Percentiles rank a stretch among this genome's conserved stretches.
Evolutionary conservation across 148 eudicot genomes (phyloP).

Genomic region (Rhododendron ferrugineum): DNA sequence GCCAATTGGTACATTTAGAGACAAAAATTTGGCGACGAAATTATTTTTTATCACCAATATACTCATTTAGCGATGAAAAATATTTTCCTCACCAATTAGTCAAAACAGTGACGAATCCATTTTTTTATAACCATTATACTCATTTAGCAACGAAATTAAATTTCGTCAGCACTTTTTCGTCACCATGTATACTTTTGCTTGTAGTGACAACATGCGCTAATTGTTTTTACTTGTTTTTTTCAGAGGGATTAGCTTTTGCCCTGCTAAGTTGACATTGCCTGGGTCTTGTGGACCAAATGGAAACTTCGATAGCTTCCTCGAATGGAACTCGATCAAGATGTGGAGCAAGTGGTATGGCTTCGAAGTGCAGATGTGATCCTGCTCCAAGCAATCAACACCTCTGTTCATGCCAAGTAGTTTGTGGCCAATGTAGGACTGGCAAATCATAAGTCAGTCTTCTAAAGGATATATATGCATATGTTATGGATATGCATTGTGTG

Average conservation of each 20-base stretch:
- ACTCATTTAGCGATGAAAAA: too few relatives aligned
- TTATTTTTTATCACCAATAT: too few relatives aligned
- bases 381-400: not conserved
- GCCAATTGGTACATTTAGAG: too few relatives aligned
- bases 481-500: not conserved
- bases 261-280: not conserved
- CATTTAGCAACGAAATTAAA: too few relatives aligned
- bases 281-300: not conserved
- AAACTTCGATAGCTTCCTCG: not conserved
- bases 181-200: too few relatives aligned
- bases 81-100: too few relatives aligned
- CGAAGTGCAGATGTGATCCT: not conserved
- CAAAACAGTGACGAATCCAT: too few relatives aligned
- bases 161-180: too few relatives aligned
- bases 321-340: not conserved
- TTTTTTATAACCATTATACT: too few relatives aligned
- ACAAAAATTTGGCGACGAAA: too few relatives aligned
- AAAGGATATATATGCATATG: not conserved
- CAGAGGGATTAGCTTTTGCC: not conserved
- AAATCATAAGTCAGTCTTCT: not conserved
- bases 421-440: not conserved
- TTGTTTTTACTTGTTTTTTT: not conserved
- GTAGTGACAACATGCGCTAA: too few relatives aligned
- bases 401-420: not conserved
- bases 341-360: not conserved